Evolutionary conservation across 2,329 filamentous ascomycete species (phyloP), one percentile per base, ranked within the genome.

Genomic region (Apiospora aurea): DNA sequence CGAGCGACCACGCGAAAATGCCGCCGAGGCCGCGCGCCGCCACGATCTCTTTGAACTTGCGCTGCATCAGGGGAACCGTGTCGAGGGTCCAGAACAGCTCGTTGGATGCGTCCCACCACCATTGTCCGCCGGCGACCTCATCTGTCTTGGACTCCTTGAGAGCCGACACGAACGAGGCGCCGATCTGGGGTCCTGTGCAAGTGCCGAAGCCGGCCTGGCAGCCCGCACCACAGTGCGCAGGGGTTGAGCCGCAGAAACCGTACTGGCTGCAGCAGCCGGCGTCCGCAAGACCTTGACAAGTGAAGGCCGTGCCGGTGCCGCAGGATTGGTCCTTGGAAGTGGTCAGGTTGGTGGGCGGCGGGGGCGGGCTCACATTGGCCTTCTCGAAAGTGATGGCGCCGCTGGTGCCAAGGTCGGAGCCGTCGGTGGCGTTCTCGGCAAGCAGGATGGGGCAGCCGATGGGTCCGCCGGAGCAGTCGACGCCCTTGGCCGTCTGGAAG

Each of bases 71-170:
- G 10, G 85, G 84, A 0, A 87, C 84, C 0, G 90, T 92, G 73
- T 95, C 93, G 84, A 91, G 94, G 0, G 91, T 91, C 93, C 93
- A 95, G 87, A 92, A 95, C 43, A 91, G 79, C 70, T 87, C 81
- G 75, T 89, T 84, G 5, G 82, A 74, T 0, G 78, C 72, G 77
- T 95, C 93, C 85, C 88, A 93, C 81, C 89, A 94, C 78, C 92
- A 94, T 78, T 90, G 87, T 0, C 91, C 93, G 26, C 92, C 92
- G 2, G 83, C 81, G 1, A 82, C 75, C 1, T 85, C 80, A 74
- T 94, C 92, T 43, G 89, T 90, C 67, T 78, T 78, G 0, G 90
- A 91, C 13, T 86, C 74, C 0, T 81, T 76, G 69, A 84, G 78
- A 0, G 93, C 92, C 18, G 83, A 85, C 21, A 82, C 79, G 78